Percentiles rank a stretch among this genome's conserved stretches.
These are phyloP conservation scores for Tulasnella calospora DNA, from an alignment of 768 basidiomycete genomes.

Conservation along the genomic window DNA sequence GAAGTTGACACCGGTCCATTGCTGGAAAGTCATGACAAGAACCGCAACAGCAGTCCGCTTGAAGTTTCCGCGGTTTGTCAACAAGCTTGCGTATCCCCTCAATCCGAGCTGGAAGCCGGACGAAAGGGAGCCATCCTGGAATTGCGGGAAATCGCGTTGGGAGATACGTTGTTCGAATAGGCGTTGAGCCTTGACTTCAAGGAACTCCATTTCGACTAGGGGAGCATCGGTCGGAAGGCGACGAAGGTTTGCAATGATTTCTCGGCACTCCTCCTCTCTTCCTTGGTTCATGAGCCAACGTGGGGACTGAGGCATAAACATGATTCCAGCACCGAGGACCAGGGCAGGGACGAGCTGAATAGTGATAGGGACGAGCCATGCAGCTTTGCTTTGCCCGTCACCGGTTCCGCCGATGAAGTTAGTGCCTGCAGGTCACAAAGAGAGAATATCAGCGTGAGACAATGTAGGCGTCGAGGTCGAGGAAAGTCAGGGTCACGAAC, in stretches of 20 bases:
- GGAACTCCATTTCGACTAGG: constrained; percentile 65
- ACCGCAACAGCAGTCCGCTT: constrained; percentile 60
- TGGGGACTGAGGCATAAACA: constrained; percentile 78
- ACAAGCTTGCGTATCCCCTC: constrained; percentile 56
- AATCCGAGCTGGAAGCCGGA: constrained; percentile 61
- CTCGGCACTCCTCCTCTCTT: constrained; percentile 64
- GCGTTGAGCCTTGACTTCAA: constrained; percentile 53
- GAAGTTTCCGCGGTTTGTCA: constrained; percentile 49
- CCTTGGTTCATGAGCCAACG: constrained; percentile 76
- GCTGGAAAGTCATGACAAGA: constrained; percentile 74
- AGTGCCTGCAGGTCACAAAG: not conserved
- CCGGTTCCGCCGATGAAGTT: constrained; percentile 55
- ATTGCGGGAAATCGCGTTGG: constrained; percentile 55
- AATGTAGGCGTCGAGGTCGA: not conserved
- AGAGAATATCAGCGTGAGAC: not conserved
- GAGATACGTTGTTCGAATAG: constrained; percentile 45
- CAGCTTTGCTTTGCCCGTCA: constrained; percentile 48
- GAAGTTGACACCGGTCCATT: constrained; percentile 76
- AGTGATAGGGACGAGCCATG: constrained; percentile 71
- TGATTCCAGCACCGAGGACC: constrained; percentile 61
- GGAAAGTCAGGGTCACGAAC: constrained; percentile 34
- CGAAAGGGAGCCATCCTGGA: constrained; percentile 53
- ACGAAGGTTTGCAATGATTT: constrained; percentile 56
- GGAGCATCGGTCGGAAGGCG: constrained; percentile 53
- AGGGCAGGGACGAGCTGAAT: constrained; percentile 71